A percentile compares a stretch with the other conserved stretches of the same genome.
phyloP scores from a whole-genome alignment of 495 filamentous ascomycete species.

The Cercophora sp. region DNA sequence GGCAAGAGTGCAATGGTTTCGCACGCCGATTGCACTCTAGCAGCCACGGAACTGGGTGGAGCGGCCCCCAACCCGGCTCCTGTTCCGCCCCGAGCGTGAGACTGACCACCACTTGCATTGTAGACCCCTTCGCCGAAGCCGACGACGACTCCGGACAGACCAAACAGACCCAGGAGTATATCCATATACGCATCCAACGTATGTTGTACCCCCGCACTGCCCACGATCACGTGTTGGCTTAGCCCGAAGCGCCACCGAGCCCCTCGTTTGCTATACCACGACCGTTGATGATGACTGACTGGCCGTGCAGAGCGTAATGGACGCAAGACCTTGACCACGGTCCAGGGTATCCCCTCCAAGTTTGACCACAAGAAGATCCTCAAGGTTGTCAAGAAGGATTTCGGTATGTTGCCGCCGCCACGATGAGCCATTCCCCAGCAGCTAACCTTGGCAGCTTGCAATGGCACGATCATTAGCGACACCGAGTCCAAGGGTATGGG shows the following conservation, averaged over 20 bases:
- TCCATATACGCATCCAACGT: constrained; percentile 99
- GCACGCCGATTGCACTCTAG: too few relatives aligned
- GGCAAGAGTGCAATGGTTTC: too few relatives aligned
- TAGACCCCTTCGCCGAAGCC: constrained; percentile 99
- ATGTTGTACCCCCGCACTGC: constrained; percentile 41
- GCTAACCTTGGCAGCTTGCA: constrained; percentile 68
- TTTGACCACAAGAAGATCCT: constrained; percentile 99
- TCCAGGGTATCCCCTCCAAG: constrained; percentile 95
- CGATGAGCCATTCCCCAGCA: not conserved
- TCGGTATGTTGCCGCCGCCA: constrained; percentile 59
- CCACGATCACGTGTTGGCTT: constrained; percentile 6
- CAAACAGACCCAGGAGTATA: constrained; percentile 90
- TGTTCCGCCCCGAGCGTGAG: too few relatives aligned
- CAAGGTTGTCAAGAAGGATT: constrained; percentile 99
- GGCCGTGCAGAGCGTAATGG: constrained; percentile 87
- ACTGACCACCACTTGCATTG: too few relatives aligned
- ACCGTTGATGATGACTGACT: not conserved
- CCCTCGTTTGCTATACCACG: too few relatives aligned
- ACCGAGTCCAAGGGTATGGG: constrained; percentile 74
- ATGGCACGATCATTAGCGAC: constrained; percentile 99
- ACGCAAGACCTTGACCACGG: constrained; percentile 99
- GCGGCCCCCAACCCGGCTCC: not conserved
- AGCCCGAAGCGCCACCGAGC: too few relatives aligned
- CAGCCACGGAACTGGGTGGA: too few relatives aligned
- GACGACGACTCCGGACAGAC: constrained; percentile 96